Evolutionary conservation across 75 land plant genomes (phyloP).

Genomic region (Picea sitchensis): DNA sequence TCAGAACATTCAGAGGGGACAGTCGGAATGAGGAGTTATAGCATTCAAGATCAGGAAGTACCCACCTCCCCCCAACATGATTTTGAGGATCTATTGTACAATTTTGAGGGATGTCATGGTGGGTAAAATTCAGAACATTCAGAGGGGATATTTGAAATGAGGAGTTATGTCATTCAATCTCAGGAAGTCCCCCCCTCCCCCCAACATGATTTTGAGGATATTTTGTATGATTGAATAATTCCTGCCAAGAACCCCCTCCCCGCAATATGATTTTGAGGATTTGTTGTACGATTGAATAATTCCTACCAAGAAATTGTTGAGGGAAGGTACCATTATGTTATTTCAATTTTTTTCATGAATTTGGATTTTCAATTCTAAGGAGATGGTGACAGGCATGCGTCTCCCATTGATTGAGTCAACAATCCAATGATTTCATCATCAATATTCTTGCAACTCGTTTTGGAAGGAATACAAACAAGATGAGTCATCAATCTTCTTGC

Average conservation of each 20-base stretch:
- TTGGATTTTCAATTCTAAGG: neutral
- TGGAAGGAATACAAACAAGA: neutral
- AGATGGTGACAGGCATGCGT: neutral
- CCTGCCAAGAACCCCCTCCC: slow-evolving; percentile 50
- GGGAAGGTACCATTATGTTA: neutral
- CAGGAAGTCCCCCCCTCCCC: slow-evolving; percentile 44
- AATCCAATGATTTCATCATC: neutral
- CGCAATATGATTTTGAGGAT: slow-evolving; percentile 30
- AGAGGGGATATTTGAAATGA: slow-evolving; percentile 22
- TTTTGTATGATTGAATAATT: neutral
- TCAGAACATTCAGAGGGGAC: slow-evolving; percentile 50
- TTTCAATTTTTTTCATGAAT: neutral
- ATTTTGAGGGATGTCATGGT: too few species aligned
- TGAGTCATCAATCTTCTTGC: too few species aligned
- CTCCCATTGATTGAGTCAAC: neutral
- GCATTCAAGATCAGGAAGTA: too few species aligned
- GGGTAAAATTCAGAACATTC: slow-evolving; percentile 92
- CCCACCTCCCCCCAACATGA: too few species aligned
- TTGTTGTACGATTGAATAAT: neutral
- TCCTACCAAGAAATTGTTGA: neutral
- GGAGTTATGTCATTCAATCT: slow-evolving; percentile 32
- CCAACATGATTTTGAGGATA: slow-evolving; percentile 31
- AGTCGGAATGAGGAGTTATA: slow-evolving; percentile 60
- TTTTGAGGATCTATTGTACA: too few species aligned
- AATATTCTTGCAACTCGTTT: neutral